phyloP scores from a whole-genome alignment of 768 basidiomycete genomes.

The Calocybe cyanea region DNA sequence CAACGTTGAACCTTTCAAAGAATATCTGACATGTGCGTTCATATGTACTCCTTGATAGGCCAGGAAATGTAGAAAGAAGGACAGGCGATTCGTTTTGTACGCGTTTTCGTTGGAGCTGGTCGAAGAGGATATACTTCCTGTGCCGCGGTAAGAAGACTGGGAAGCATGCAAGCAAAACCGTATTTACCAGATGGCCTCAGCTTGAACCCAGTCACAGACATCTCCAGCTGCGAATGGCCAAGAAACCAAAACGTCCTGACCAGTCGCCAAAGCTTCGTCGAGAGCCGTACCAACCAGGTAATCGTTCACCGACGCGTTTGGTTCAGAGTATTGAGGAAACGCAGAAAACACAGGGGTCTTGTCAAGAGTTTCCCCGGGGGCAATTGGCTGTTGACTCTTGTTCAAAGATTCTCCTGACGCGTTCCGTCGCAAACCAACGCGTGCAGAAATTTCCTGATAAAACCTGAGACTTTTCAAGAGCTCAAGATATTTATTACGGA shows the following conservation, averaged over 20 bases:
- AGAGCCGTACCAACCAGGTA: constrained; percentile 81
- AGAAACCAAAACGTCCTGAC: constrained; percentile 68
- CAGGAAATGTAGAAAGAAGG: constrained; percentile 64
- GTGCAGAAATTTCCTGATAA: constrained; percentile 69
- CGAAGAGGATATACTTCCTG: constrained; percentile 87
- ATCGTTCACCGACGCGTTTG: constrained; percentile 60
- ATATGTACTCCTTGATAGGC: constrained; percentile 61
- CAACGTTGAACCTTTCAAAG: constrained; percentile 91
- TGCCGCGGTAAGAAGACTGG: background rate
- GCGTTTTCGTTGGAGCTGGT: constrained; percentile 68
- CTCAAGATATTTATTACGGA: constrained; percentile 12
- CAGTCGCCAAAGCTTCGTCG: constrained; percentile 73
- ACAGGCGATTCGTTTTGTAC: constrained; percentile 87
- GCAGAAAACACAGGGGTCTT: constrained; percentile 37
- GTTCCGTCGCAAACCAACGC: constrained; percentile 69
- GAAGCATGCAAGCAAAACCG: background rate
- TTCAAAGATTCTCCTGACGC: constrained; percentile 28
- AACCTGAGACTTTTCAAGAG: constrained; percentile 4
- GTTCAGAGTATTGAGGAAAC: constrained; percentile 36
- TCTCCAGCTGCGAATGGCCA: constrained; percentile 81
- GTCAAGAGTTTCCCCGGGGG: constrained; percentile 16
- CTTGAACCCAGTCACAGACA: constrained; percentile 76
- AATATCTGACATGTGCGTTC: constrained; percentile 80
- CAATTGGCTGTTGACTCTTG: constrained; percentile 20
- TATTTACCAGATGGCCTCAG: constrained; percentile 84